phyloP scores from a whole-genome alignment of 2,329 filamentous ascomycete genomes.

The Penicillium rolfsii region DNA sequence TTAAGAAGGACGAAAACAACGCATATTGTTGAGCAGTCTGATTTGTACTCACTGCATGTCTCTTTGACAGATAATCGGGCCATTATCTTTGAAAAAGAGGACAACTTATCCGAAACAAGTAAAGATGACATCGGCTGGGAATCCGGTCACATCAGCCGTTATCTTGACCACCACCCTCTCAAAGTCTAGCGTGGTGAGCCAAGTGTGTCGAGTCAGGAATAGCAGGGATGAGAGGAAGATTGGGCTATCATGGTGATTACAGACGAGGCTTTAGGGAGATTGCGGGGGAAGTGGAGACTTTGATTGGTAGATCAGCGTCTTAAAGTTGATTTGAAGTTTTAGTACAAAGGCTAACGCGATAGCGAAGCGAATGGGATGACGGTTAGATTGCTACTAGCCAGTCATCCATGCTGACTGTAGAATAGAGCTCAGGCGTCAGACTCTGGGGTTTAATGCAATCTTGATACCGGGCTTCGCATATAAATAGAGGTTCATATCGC shows the following conservation, averaged over 20 bases:
- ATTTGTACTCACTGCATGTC: neutral
- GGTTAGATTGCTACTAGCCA: neutral
- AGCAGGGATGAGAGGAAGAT: neutral
- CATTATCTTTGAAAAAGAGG: neutral
- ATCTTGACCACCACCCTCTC: constrained; percentile 3
- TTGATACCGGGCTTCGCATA: neutral
- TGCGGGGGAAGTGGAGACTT: constrained; percentile 1
- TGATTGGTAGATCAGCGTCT: neutral
- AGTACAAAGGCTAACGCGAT: constrained; percentile 55
- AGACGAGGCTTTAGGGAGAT: neutral
- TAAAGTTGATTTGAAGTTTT: neutral
- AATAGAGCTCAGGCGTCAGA: neutral
- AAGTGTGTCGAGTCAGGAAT: neutral
- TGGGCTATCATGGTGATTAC: neutral
- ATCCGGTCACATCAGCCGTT: neutral
- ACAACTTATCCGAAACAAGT: neutral
- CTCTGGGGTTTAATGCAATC: neutral
- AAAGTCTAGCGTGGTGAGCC: neutral
- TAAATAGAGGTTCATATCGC: constrained; percentile 1
- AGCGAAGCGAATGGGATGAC: constrained; percentile 56
- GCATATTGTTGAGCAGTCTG: neutral
- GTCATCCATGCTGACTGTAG: neutral
- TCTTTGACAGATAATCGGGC: neutral
- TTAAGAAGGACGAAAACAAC: neutral
- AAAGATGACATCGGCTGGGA: neutral